Percentiles rank a stretch among this genome's conserved stretches.
phyloP scores from a whole-genome alignment of 2,329 filamentous ascomycete species.

The Epichloe festucae region DNA sequence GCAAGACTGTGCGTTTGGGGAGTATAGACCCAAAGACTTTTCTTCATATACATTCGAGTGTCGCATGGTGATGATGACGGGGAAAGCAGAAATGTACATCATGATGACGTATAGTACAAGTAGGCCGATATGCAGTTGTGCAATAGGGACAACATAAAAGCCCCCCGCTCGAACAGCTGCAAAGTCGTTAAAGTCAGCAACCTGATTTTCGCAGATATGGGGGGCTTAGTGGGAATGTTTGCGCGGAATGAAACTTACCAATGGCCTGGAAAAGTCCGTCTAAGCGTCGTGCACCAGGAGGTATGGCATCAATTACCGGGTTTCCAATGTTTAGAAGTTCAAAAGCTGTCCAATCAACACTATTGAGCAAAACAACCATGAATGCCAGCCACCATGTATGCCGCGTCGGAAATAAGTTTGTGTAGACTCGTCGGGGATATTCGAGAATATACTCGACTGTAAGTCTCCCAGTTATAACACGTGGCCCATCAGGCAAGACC shows the following conservation, averaged over 20 bases:
- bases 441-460: conserved; percentile 41
- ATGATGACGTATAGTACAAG: conserved; percentile 49
- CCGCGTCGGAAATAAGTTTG: conserved; percentile 48
- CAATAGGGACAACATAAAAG: conserved; percentile 51
- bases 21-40: conserved; percentile 47
- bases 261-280: conserved; percentile 54
- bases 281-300: conserved; percentile 40
- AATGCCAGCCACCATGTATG: conserved; percentile 52
- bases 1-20: neutral
- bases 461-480: conserved; percentile 26
- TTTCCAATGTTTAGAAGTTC: conserved; percentile 54
- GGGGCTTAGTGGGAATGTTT: neutral
- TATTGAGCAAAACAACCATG: conserved; percentile 37
- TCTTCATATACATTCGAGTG: conserved; percentile 33
- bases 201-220: neutral
- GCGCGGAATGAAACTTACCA: conserved; percentile 21
- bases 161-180: conserved; percentile 49
- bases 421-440: conserved; percentile 46
- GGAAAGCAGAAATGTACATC: conserved; percentile 55
- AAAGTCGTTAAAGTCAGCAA: neutral
- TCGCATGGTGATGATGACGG: conserved; percentile 49
- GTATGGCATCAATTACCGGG: conserved; percentile 36
- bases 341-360: conserved; percentile 44
- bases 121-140: conserved; percentile 41
- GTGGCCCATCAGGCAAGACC: neutral